A percentile compares a stretch with the other conserved stretches of the same genome.
These are phyloP conservation scores for Phialemoniopsis sp. DNA, from an alignment of 2,329 filamentous ascomycete genomes.

Conservation along the genomic window DNA sequence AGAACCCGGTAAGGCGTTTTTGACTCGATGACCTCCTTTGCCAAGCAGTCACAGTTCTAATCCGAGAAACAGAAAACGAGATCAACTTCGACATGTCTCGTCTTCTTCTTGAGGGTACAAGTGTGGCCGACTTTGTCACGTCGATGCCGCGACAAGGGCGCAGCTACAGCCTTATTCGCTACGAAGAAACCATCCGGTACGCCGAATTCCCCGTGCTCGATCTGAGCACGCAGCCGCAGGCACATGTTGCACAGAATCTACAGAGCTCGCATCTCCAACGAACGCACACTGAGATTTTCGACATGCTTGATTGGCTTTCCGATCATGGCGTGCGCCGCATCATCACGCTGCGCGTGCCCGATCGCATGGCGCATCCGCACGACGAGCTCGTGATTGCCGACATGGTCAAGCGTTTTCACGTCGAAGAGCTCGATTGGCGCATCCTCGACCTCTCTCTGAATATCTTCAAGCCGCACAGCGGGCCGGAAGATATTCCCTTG, in stretches of 20 bases:
- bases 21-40: too few relatives aligned
- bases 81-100: slow-evolving; percentile 10
- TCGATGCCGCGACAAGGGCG: slow-evolving; percentile 1
- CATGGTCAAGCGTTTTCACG: slow-evolving; percentile 2
- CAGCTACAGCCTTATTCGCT: not conserved
- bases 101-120: not conserved
- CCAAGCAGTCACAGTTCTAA: too few relatives aligned
- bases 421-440: slow-evolving; percentile 8
- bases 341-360: slow-evolving; percentile 7
- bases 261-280: not conserved
- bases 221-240: not conserved
- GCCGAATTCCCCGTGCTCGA: slow-evolving; percentile 7
- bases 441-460: slow-evolving; percentile 6
- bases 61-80: slow-evolving; percentile 4
- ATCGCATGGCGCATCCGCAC: slow-evolving; percentile 7
- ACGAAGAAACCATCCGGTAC: slow-evolving; percentile 7
- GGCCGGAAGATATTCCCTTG: too few relatives aligned
- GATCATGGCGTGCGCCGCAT: slow-evolving; percentile 5
- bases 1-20: slow-evolving; percentile 2
- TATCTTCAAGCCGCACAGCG: too few relatives aligned
- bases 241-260: not conserved
- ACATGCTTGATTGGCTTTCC: slow-evolving; percentile 6
- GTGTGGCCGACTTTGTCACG: slow-evolving; percentile 6
- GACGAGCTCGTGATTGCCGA: slow-evolving; percentile 6
- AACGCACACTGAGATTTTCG: slow-evolving; percentile 3